Evolutionary conservation across 2,329 filamentous ascomycete genomes (phyloP), one percentile per base, ranked within the genome.

Genomic region (Ophiosphaerella herpotricha): DNA sequence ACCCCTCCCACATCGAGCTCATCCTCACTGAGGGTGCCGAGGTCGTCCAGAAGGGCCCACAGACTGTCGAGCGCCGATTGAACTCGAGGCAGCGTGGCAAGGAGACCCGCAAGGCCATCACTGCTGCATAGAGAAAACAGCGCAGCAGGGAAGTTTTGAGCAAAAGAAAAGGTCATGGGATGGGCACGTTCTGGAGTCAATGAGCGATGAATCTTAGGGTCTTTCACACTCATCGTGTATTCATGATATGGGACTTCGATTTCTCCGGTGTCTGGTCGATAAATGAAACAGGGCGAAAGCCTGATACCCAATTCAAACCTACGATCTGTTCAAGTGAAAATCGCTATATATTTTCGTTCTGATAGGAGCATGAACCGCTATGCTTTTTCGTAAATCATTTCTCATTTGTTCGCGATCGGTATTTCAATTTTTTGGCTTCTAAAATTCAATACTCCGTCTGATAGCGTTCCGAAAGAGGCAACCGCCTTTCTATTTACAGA

Each of bases 1-100:
- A 96, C 88, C 94, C 94, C 70, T 99, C 93, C 90, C 94, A 99
- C 88, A 96, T 99, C 80, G 95, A 99, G 85, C 84, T 99, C 74
- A 99, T 99, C 86, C 87, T 99, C 72, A 96, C 93, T 76, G 95
- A 99, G 86, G 91, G 85, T 73, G 89, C 95, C 76, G 95, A 99
- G 86, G 86, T 89, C 71, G 91, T 99, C 72, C 85, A 92, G 82
- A 99, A 99, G 88, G 46, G 39, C 87, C 86, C 58, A 68, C 77
- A 85, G 59, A 83, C 86, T 70, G 83, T 81, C 61, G 80, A 82
- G 71, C 85, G 86, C 68, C 89, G 87, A 78, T 84, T 99, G 75
- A 89, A 80, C 84, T 90, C 89, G 74, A 90, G 93, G 84, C 94
- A 99, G 86, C 91, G 92, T 77, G 94, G 91, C 70, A 75, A 78